Evolutionary conservation across 768 basidiomycete genomes (phyloP).

Genomic region (Sporobolomyces pararoseus): DNA sequence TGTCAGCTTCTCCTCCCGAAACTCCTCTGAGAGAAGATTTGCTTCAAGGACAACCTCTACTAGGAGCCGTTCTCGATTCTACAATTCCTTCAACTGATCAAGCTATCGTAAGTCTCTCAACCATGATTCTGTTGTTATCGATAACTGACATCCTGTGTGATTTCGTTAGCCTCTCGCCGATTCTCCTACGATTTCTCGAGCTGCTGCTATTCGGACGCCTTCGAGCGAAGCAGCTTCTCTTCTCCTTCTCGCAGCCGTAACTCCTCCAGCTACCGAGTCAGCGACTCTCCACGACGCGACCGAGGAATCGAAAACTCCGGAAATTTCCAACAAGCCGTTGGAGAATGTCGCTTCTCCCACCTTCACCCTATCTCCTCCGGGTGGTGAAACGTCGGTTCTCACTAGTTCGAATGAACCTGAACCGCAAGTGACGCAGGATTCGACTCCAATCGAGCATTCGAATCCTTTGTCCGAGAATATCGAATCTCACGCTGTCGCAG

Average conservation of each 20-base stretch:
- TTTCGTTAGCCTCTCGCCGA: conserved; percentile 10
- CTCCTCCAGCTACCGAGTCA: neutral
- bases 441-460: no score
- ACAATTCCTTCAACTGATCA: neutral
- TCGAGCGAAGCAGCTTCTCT: conserved; percentile 7
- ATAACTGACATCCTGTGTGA: neutral
- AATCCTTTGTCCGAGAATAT: no score
- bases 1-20: neutral
- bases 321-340: neutral
- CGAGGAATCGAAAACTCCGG: neutral
- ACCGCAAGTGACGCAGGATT: no score
- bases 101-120: neutral
- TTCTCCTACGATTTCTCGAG: conserved; percentile 12
- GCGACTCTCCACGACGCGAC: neutral
- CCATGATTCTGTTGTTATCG: neutral
- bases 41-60: neutral
- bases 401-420: neutral
- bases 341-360: neutral
- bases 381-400: neutral
- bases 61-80: neutral
- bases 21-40: neutral
- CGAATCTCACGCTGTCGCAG: neutral
- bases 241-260: neutral
- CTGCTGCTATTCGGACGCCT: conserved; percentile 8
- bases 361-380: conserved; percentile 20